Evolutionary conservation across 768 basidiomycete genomes (phyloP).

Genomic region (Psilocybe sp.): DNA sequence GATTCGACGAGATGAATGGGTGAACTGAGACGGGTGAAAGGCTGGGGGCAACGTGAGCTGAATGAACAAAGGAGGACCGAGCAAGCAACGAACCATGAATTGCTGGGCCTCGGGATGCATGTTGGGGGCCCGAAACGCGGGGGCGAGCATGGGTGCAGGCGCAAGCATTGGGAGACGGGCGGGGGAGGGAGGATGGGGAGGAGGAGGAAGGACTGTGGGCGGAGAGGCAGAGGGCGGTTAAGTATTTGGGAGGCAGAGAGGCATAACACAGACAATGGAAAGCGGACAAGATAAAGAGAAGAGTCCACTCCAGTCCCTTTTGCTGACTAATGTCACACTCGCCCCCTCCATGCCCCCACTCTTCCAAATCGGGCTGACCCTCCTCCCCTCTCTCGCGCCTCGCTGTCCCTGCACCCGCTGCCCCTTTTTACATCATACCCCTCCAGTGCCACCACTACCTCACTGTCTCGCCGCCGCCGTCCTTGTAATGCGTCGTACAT

Average conservation of each 20-base stretch:
- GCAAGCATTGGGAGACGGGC: conserved; percentile 15
- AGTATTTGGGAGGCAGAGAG: conserved; percentile 8
- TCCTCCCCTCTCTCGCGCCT: conserved; percentile 1
- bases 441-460: no score
- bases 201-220: conserved; percentile 18
- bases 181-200: conserved; percentile 15
- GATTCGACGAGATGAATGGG: conserved; percentile 25
- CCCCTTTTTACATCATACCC: no score
- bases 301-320: conserved; percentile 2
- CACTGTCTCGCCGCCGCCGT: no score
- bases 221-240: conserved; percentile 4
- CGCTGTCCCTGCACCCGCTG: no score
- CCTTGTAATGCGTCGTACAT: no score
- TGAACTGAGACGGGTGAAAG: conserved; percentile 22
- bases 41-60: conserved; percentile 9
- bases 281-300: conserved; percentile 16
- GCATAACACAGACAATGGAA: conserved; percentile 40
- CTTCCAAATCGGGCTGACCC: conserved; percentile 2
- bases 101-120: conserved; percentile 7
- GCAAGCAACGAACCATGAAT: conserved; percentile 8
- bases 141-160: conserved; percentile 15
- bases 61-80: not conserved
- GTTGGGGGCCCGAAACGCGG: conserved; percentile 7
- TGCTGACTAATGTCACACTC: conserved; percentile 2
- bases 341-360: not conserved